These are phyloP conservation scores for Kuraishia ogatae DNA, from an alignment of 805 yeast genomes.

Conservation along the genomic window DNA sequence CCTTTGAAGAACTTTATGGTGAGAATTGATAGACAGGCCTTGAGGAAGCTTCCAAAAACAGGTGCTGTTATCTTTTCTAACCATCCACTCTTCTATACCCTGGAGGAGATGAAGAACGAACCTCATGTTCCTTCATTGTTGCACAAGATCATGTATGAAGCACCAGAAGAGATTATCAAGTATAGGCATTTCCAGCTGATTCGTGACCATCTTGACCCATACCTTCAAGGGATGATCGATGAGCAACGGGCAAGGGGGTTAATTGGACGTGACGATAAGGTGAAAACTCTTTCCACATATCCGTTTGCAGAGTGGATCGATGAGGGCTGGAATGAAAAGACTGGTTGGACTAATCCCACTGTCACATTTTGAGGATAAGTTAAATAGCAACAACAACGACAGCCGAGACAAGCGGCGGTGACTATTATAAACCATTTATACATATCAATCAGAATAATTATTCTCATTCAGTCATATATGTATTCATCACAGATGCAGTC, in stretches of 20 bases:
- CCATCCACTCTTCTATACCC: constrained; percentile 67
- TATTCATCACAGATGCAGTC: too few species aligned
- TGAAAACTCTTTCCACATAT: constrained; percentile 51
- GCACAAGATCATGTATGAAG: constrained; percentile 54
- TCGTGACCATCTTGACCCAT: constrained; percentile 50
- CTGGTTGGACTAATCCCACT: constrained; percentile 33
- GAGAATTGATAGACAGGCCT: constrained; percentile 65
- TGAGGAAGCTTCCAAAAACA: constrained; percentile 57
- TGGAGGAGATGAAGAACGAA: constrained; percentile 76
- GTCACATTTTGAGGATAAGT: too few species aligned
- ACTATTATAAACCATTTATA: too few species aligned
- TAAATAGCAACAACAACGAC: too few species aligned
- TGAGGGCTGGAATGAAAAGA: constrained; percentile 21
- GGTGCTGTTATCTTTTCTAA: constrained; percentile 64
- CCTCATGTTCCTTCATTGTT: constrained; percentile 64
- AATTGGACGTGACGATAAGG: constrained; percentile 44
- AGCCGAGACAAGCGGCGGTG: too few species aligned
- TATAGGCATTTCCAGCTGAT: constrained; percentile 53
- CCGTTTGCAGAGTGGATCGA: constrained; percentile 54
- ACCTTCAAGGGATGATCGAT: constrained; percentile 46
- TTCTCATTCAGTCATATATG: too few species aligned
- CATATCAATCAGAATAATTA: too few species aligned
- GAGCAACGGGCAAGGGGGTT: constrained; percentile 53
- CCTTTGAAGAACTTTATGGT: constrained; percentile 48
- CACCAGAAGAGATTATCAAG: constrained; percentile 54